Evolutionary conservation across 495 filamentous ascomycete genomes (phyloP), one percentile per base, ranked within the genome.

Genomic region (Aspergillus hancockii): DNA sequence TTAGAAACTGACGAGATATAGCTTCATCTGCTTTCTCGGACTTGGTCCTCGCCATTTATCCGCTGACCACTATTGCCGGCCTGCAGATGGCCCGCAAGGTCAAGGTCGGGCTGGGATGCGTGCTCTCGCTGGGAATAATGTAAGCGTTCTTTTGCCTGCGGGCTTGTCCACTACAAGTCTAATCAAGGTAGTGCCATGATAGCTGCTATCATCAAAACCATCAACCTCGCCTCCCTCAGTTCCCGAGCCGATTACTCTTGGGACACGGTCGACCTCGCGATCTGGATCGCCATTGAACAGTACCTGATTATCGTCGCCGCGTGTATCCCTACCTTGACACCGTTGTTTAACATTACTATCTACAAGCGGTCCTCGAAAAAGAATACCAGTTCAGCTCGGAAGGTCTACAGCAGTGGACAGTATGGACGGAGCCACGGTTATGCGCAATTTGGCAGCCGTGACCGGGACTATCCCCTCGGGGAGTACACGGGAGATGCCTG

Each of bases 131-230:
- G 7, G 60, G 60, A 13, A 19, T 62, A n/a, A 40, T 62, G 60
- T 62, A n/a, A 34, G 54, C 52, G 7, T 7, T 34, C 10, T 25
- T 19, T 18, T 13, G n/a, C 21, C 3, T 7, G 40, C 41, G 41
- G 22, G 1, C 12, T 6, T n/a, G 10, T 34, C 4, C 9, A 18
- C 22, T 25, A 52, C 45, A 30, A 46, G 12, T 22, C 23, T 12
- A 5, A 41, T 22, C 14, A 6, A 16, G 30, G n/a, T 40, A 62
- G 60, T 30, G 60, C 60, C 34, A 62, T 62, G 60, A n/a, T 54
- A 18, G 60, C 60, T 16, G 60, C 60, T 1, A 62, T 62, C n/a
- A 32, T 62, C 19, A 62, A 62, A 46, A 57, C 60, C 4, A 58
- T 45, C 19, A 21, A 62, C 32, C 55, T 62, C 30, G 19, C 54